These are phyloP conservation scores for Thelonectria olida DNA, from an alignment of 2,329 filamentous ascomycete genomes.

Conservation along the genomic window DNA sequence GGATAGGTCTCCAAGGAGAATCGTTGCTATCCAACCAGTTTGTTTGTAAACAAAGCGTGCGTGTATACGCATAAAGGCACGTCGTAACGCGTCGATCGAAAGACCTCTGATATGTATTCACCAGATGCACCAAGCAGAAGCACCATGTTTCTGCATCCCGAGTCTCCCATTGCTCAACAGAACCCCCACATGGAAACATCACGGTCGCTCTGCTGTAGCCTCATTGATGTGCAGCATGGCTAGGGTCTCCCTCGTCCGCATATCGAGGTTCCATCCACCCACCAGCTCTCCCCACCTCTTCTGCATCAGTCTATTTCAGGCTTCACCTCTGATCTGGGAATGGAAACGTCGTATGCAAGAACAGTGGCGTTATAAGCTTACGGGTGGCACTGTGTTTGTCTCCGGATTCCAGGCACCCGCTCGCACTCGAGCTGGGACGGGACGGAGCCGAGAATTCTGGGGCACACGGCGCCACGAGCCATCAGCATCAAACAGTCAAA, in stretches of 20 bases:
- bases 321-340: background rate
- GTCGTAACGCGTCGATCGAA: background rate
- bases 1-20: background rate
- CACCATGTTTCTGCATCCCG: no score
- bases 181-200: background rate
- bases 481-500: background rate
- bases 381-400: no score
- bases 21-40: background rate
- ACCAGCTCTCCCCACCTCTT: conserved; percentile 4
- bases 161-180: no score
- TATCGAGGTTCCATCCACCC: background rate
- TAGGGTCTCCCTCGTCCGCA: conserved; percentile 6
- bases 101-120: no score
- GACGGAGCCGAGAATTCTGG: background rate
- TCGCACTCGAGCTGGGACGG: no score
- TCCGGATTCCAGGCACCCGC: no score
- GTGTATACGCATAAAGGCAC: background rate
- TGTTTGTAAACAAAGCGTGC: conserved; percentile 8
- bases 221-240: conserved; percentile 16
- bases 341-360: background rate
- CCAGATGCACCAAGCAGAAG: no score
- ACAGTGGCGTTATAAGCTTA: background rate
- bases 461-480: background rate
- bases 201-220: background rate
- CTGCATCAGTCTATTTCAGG: background rate